Evolutionary conservation across 2,329 filamentous ascomycete species (phyloP), one percentile per base, ranked within the genome.

Genomic region (Dothiorella sarmentorum): DNA sequence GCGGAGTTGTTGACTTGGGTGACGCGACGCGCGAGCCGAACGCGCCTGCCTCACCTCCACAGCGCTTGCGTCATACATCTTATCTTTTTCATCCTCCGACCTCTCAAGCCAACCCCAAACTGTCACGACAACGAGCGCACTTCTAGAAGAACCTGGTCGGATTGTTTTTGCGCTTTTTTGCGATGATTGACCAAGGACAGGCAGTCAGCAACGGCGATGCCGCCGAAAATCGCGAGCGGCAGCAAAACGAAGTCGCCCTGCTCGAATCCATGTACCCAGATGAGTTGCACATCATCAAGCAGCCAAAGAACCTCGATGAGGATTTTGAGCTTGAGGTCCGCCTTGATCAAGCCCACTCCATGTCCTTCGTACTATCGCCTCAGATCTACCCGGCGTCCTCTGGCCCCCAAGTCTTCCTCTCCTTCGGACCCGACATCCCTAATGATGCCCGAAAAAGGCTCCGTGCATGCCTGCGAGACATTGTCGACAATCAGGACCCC

Each of bases 251-350:
- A 17, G 18, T 56, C 29, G 24, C 58, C 11, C 40, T 60, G 4
- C 51, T 60, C 6, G 40, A 55, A 42, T 47, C 31, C 42, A 60
- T 60, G 58, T 60, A 60, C 13, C 58, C 58, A 1, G 43, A 49
- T 13, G 58, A 60, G 33, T 24, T 60, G 7, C n/a, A 24, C 24
- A 24, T 58, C 10, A 38, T 58, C 43, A 58, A 51, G 27, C 26
- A 51, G n/a, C 31, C 56, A 11, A 38, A 49, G 27, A 18, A 20
- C n/a, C 44, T 20, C 7, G 44, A 49, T 9, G 56, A 58, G 10
- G 56, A 58, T 3, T 22, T 58, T 10, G 43, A 58, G 17, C 13
- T 58, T 20, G 56, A 58, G 10, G 26, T 58, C 15, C 24, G 27
- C 1, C 31, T 58, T 4, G 44, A 51, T 7, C 24, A 17, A 7